phyloP scores from a whole-genome alignment of 306 rosid species.

The Phaseolus lunatus region DNA sequence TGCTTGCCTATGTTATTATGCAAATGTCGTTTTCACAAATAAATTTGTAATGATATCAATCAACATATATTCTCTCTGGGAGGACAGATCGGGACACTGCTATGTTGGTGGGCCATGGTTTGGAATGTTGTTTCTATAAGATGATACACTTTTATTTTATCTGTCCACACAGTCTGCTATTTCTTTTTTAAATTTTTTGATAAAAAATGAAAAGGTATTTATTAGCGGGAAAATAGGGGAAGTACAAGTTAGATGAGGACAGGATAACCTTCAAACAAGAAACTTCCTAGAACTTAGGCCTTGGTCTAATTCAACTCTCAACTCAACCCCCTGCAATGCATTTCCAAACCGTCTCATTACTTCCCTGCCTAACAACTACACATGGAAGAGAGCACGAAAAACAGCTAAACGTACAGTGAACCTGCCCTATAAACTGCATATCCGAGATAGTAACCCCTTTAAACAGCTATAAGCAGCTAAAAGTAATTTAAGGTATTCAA shows the following conservation, averaged over 20 bases:
- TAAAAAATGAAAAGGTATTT: neutral
- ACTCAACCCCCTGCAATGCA: too few species aligned
- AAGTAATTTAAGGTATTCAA: neutral
- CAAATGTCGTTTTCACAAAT: neutral
- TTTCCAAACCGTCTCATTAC: too few species aligned
- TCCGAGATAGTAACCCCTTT: neutral
- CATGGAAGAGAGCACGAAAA: neutral
- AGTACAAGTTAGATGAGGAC: too few species aligned
- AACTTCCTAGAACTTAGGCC: too few species aligned
- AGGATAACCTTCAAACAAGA: too few species aligned
- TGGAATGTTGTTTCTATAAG: conserved; percentile 3
- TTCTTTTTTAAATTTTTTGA: too few species aligned
- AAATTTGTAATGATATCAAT: neutral
- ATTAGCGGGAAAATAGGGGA: neutral
- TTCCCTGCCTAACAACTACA: too few species aligned
- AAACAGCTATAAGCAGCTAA: conserved; percentile 4
- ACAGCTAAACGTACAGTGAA: neutral
- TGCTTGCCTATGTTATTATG: neutral
- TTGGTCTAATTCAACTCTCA: too few species aligned
- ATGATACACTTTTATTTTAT: too few species aligned
- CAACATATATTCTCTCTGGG: neutral
- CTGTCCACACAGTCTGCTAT: neutral
- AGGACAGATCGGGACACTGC: neutral
- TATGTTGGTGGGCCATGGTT: neutral
- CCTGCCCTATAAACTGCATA: neutral